Evolutionary conservation across 352 stramenopile genomes (phyloP).

Genomic region (Phytophthora pinifolia): DNA sequence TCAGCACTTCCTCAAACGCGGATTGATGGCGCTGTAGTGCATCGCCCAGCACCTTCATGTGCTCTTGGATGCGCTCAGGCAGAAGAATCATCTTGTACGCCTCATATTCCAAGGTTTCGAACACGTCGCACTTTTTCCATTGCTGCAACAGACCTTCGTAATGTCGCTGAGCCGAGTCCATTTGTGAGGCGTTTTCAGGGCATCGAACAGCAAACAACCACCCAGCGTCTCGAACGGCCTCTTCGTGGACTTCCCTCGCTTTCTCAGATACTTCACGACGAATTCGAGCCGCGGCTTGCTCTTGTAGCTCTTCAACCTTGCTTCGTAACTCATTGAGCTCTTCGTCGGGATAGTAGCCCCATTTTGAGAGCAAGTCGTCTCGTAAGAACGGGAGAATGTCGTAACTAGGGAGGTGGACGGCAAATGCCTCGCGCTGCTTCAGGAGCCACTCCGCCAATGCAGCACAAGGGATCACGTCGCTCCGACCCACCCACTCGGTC

Average conservation of each 20-base stretch:
- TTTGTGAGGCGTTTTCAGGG: background rate
- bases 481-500: conserved; percentile 6
- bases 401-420: background rate
- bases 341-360: conserved; percentile 5
- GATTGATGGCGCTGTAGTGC: background rate
- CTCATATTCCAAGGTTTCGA: background rate
- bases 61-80: conserved; percentile 15
- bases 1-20: conserved; percentile 7
- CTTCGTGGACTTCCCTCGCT: background rate
- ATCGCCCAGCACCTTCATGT: conserved; percentile 13
- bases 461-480: background rate
- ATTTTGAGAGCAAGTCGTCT: conserved; percentile 12
- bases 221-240: background rate
- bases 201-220: conserved; percentile 20
- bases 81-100: conserved; percentile 10
- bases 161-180: background rate
- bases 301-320: background rate
- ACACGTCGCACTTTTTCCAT: background rate
- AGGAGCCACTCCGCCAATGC: conserved; percentile 20
- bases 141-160: conserved; percentile 2
- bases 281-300: conserved; percentile 2
- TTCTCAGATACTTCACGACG: background rate
- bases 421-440: conserved; percentile 4
- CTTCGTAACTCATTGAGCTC: conserved; percentile 4
- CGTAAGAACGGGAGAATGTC: background rate